Conservation (phyloP, 2,329 filamentous ascomycete genomes). For the Venturia asperata region DNA sequence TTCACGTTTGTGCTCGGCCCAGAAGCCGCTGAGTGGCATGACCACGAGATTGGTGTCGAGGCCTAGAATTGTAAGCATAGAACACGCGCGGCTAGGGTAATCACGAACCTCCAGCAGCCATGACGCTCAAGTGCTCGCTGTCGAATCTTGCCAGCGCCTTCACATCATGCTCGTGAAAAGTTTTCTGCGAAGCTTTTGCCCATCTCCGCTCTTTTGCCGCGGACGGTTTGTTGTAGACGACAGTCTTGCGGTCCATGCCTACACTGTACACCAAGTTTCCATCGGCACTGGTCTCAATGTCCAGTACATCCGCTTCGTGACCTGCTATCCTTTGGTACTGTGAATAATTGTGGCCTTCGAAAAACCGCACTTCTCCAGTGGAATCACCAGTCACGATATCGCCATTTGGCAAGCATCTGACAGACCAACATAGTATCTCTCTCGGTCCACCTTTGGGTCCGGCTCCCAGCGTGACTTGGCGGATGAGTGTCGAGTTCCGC, state of each 20-base stretch:
- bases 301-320: constrained; percentile 84
- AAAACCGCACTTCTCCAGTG: constrained; percentile 85
- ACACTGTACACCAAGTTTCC: constrained; percentile 79
- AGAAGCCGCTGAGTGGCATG: constrained; percentile 69
- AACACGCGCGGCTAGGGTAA: constrained; percentile 29
- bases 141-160: constrained; percentile 92
- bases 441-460: constrained; percentile 70
- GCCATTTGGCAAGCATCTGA: constrained; percentile 79
- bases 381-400: constrained; percentile 94
- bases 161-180: constrained; percentile 89
- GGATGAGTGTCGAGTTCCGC: constrained; percentile 64
- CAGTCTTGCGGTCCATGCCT: constrained; percentile 83
- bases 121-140: constrained; percentile 70
- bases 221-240: constrained; percentile 62
- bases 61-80: constrained; percentile 43
- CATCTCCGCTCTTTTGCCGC: constrained; percentile 47
- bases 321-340: constrained; percentile 77
- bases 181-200: constrained; percentile 76
- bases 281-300: constrained; percentile 73
- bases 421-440: constrained; percentile 86
- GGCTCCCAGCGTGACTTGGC: constrained; percentile 78
- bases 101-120: constrained; percentile 77
- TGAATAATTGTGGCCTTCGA: constrained; percentile 88
- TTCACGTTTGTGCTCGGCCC: constrained; percentile 70
- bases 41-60: constrained; percentile 80